Percentiles rank a stretch among this genome's conserved stretches.
Conservation (phyloP, 768 basidiomycete species). For the Auricularia cornea region DNA sequence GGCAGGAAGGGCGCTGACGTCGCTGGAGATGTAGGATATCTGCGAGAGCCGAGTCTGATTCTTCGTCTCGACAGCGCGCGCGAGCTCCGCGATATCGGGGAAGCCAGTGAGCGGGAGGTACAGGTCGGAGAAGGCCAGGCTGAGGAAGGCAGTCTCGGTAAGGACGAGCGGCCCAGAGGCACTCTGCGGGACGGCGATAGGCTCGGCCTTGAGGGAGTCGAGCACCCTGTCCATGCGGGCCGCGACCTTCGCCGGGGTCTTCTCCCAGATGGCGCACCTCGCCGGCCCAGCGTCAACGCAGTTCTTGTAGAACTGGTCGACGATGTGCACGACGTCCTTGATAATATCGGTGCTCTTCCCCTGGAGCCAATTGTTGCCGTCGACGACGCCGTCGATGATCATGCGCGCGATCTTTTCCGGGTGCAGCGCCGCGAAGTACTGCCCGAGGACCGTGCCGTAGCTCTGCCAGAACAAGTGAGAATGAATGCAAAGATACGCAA, state of each 20-base stretch:
- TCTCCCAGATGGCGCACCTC: background rate
- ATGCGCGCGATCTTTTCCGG: constrained; percentile 4
- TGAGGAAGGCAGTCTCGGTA: no score
- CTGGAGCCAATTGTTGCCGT: background rate
- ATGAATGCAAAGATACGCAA: no score
- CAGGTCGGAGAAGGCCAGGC: no score
- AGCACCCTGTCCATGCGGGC: background rate
- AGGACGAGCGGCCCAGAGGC: no score
- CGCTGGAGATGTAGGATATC: no score
- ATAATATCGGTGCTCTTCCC: background rate
- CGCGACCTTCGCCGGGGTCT: background rate
- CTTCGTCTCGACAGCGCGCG: no score
- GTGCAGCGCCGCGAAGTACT: background rate
- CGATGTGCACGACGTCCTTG: background rate
- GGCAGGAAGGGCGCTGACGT: no score
- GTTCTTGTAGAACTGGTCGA: background rate
- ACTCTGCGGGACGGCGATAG: no score
- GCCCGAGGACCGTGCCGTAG: constrained; percentile 3
- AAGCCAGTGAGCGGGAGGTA: no score
- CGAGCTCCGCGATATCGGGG: no score
- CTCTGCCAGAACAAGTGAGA: no score
- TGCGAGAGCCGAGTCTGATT: no score
- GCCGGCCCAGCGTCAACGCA: background rate
- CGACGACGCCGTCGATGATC: constrained; percentile 5
- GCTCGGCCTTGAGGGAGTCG: background rate